phyloP scores from a whole-genome alignment of 768 basidiomycete species.

The Lactifluus piperatus region DNA sequence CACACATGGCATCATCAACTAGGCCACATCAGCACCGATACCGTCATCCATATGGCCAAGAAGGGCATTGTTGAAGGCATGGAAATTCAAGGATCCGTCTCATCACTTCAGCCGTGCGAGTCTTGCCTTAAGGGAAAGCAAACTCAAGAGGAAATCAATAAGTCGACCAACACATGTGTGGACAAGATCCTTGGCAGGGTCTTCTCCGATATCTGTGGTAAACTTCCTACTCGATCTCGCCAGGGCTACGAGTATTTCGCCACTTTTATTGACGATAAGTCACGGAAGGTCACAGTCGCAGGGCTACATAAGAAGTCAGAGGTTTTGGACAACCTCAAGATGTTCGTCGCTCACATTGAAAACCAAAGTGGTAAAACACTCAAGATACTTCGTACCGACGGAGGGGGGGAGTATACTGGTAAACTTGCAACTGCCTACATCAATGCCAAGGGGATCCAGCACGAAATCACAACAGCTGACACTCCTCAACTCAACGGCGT shows the following conservation, averaged over 20 bases:
- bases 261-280: conserved; percentile 22
- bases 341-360: conserved; percentile 15
- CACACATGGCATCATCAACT: conserved; percentile 20
- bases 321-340: conserved; percentile 6
- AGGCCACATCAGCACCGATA: conserved; percentile 14
- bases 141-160: conserved; percentile 15
- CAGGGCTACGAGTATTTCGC: conserved; percentile 18
- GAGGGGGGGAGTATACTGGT: conserved; percentile 23
- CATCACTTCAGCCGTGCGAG: conserved; percentile 3
- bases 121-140: conserved; percentile 21
- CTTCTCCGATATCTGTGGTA: conserved; percentile 23
- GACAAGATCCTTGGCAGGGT: background rate
- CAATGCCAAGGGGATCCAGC: conserved; percentile 12
- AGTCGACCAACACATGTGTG: background rate
- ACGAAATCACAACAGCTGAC: background rate
- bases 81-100: background rate
- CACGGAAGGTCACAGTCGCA: conserved; percentile 16
- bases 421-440: conserved; percentile 8
- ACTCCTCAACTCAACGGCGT: background rate
- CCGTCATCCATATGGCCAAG: conserved; percentile 14
- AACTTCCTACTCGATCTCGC: conserved; percentile 9
- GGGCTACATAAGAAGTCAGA: conserved; percentile 18
- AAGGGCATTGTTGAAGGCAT: background rate
- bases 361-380: conserved; percentile 13
- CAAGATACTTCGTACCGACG: conserved; percentile 22